Evolutionary conservation across 164 flowering plant genomes (phyloP).

Genomic region (Saururus chinensis): DNA sequence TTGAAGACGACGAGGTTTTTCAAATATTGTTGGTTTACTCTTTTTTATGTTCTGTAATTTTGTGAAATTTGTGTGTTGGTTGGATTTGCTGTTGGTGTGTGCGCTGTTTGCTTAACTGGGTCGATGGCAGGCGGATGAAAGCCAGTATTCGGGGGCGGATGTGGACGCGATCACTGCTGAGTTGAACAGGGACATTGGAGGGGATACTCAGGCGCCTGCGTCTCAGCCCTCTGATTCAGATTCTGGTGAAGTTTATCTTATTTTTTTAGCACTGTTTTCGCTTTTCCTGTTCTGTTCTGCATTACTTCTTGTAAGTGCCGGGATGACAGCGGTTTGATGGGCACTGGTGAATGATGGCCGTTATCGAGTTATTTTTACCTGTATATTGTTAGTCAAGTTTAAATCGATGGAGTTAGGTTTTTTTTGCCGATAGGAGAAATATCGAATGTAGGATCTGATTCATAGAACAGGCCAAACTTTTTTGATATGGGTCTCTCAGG

Average conservation of each 20-base stretch:
- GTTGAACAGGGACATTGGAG: constrained; percentile 77
- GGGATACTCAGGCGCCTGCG: constrained; percentile 33
- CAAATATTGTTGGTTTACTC: constrained; percentile 1
- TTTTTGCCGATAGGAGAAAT: too few relatives aligned
- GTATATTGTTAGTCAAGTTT: background rate
- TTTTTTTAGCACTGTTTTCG: background rate
- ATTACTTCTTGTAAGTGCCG: too few relatives aligned
- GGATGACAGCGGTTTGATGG: too few relatives aligned
- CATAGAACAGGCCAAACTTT: too few relatives aligned
- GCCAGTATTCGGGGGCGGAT: constrained; percentile 85
- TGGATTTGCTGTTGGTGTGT: too few relatives aligned
- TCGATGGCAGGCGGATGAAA: constrained; percentile 52
- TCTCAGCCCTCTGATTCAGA: constrained; percentile 36
- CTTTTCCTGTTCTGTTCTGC: too few relatives aligned
- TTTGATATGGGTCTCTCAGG: too few relatives aligned
- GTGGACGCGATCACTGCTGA: constrained; percentile 94
- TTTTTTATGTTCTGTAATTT: background rate
- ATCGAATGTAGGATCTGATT: too few relatives aligned
- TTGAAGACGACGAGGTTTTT: constrained; percentile 78
- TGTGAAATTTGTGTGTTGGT: background rate
- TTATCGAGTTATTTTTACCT: too few relatives aligned
- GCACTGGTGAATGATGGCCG: too few relatives aligned
- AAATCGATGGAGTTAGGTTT: too few relatives aligned
- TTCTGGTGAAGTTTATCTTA: constrained; percentile 14
- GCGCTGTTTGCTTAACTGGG: background rate